Conservation (phyloP, 2,329 filamentous ascomycete genomes). For the Fusarium acutatum region DNA sequence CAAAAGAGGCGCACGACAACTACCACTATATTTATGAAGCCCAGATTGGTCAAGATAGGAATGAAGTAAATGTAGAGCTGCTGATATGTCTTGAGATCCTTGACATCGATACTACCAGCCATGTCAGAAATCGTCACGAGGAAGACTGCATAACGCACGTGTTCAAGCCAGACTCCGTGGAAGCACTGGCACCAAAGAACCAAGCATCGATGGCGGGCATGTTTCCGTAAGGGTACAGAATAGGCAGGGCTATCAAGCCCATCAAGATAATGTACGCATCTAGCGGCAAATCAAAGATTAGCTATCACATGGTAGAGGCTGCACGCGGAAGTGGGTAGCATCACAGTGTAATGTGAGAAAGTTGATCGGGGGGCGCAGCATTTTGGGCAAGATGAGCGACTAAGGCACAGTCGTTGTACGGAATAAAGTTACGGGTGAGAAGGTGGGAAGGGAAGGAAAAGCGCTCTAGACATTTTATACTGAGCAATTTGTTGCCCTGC, state of each 20-base stretch:
- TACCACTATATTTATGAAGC: conserved; percentile 59
- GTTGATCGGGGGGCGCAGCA: not conserved
- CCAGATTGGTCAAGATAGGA: conserved; percentile 57
- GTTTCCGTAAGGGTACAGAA: not conserved
- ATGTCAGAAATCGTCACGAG: not conserved
- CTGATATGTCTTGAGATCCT: conserved; percentile 58
- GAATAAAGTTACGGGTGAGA: not conserved
- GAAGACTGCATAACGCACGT: not conserved
- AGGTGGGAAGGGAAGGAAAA: not conserved
- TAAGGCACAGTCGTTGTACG: not conserved
- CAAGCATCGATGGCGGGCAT: not conserved
- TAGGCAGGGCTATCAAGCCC: not conserved
- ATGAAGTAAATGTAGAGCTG: conserved; percentile 60
- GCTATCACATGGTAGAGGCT: not conserved
- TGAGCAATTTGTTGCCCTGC: not conserved
- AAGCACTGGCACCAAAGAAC: not conserved
- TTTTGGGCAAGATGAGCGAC: not conserved
- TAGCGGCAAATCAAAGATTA: not conserved
- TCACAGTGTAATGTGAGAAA: not conserved
- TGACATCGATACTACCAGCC: conserved; percentile 57
- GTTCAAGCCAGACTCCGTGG: not conserved
- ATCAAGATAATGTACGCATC: not conserved
- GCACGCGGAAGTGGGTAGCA: not conserved
- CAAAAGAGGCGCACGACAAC: conserved; percentile 57
- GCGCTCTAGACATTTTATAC: not conserved